Evolutionary conservation across 192 early-diverging fungal species (phyloP), one percentile per base, ranked within the genome.

Genomic region (Podila epigama): DNA sequence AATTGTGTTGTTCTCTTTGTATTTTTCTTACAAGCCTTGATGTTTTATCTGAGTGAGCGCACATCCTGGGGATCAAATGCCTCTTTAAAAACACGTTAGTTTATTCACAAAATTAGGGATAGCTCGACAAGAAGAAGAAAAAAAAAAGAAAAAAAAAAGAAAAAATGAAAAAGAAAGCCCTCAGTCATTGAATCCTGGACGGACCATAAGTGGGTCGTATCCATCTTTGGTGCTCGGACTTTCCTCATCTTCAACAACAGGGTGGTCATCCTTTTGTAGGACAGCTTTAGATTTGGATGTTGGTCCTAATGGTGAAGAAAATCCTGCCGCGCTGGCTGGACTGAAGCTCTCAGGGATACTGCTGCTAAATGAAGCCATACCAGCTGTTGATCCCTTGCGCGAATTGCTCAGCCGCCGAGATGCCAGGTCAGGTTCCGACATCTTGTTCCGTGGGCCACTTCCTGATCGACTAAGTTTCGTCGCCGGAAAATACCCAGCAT

Each of bases 391-490:
- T 28, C 53, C 65, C 28, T 75, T 75, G n/a, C 65, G 60, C 2
- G 71, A 41, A 10, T 18, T 44, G 18, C 40, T 57, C 34, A 55
- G 22, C 41, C 27, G 18, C 54, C 28, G 48, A 6, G 36, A 4
- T 20, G 10, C 60, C 39, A 22, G 44, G 16, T 28, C 34, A 22
- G 35, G 54, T 16, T 25, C 52, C 25, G 48, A 10, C 33, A 41
- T 58, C 8, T 48, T 48, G 28, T 39, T 56, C 16, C 64, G 72
- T 9, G 42, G 22, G 20, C 73, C 73, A 41, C 73, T 77, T 29
- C 73, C 73, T 20, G 73, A 77, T 20, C 73, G 60, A 50, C 73
- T 77, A 22, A 77, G 36, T 48, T 68, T 68, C 7, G 73, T 68
- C 3, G 66, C 55, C 20, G 73, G 73, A 58, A 77, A 77, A 56